These are phyloP conservation scores for Botrytis byssoidea DNA, from an alignment of 2,329 filamentous ascomycete genomes.

Conservation along the genomic window DNA sequence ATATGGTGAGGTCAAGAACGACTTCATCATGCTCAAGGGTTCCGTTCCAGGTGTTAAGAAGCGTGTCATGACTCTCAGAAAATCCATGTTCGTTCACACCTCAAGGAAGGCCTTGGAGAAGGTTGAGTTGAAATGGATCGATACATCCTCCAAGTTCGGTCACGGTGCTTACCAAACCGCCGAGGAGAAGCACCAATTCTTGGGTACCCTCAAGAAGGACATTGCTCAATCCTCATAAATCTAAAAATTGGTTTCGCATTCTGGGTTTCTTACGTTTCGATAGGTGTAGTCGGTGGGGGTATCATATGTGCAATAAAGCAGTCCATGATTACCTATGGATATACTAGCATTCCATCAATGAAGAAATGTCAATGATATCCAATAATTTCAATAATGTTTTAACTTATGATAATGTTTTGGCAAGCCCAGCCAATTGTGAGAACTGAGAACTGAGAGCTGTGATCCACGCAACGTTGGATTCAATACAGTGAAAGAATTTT, in stretches of 20 bases:
- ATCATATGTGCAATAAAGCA: slow-evolving; percentile 32
- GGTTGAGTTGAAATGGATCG: slow-evolving; percentile 99
- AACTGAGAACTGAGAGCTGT: not conserved
- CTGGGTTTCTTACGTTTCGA: slow-evolving; percentile 33
- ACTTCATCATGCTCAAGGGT: slow-evolving; percentile 97
- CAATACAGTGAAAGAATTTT: not conserved
- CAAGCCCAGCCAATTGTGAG: not conserved
- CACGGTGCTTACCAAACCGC: slow-evolving; percentile 99
- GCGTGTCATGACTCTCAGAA: slow-evolving; percentile 97
- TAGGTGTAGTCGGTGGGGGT: slow-evolving; percentile 34
- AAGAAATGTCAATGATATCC: slow-evolving; percentile 32
- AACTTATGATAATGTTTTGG: not conserved
- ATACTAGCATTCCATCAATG: slow-evolving; percentile 34
- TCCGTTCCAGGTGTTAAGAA: slow-evolving; percentile 98
- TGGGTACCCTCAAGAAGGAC: slow-evolving; percentile 99
- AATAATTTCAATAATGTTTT: slow-evolving; percentile 7
- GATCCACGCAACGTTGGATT: not conserved
- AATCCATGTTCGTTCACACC: slow-evolving; percentile 97
- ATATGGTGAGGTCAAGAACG: slow-evolving; percentile 99
- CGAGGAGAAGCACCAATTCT: slow-evolving; percentile 95
- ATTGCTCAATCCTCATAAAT: slow-evolving; percentile 55
- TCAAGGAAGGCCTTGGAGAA: slow-evolving; percentile 96
- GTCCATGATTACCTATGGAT: slow-evolving; percentile 30
- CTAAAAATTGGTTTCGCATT: slow-evolving; percentile 38
- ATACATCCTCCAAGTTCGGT: slow-evolving; percentile 99